Conservation (phyloP, 257 asterid genomes). For the Prunella vulgaris region DNA sequence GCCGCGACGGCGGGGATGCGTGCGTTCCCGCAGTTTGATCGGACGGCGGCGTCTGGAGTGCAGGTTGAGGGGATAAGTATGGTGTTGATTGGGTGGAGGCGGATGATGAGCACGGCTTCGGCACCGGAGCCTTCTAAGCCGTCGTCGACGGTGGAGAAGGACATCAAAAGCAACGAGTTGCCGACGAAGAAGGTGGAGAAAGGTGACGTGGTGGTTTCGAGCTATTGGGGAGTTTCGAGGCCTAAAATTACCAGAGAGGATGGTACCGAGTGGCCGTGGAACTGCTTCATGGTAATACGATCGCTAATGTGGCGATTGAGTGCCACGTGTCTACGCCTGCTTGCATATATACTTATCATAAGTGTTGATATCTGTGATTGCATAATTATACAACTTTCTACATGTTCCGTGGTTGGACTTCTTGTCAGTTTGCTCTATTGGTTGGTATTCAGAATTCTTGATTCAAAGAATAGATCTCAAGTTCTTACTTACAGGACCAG, state of each 20-base stretch:
- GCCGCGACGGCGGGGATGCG: conserved; percentile 22
- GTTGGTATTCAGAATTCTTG: neutral
- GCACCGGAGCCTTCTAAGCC: conserved; percentile 30
- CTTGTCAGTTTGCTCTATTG: neutral
- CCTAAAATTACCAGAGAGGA: conserved; percentile 59
- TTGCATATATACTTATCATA: neutral
- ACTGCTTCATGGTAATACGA: conserved; percentile 78
- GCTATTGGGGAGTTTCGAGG: conserved; percentile 83
- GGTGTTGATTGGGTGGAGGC: conserved; percentile 41
- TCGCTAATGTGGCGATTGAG: neutral
- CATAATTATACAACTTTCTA: neutral
- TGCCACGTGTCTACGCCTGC: neutral
- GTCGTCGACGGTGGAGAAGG: conserved; percentile 31
- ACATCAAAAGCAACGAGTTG: conserved; percentile 25
- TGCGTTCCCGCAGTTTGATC: conserved; percentile 25
- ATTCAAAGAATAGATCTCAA: neutral
- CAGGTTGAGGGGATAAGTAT: conserved; percentile 31
- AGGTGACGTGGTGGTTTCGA: conserved; percentile 41
- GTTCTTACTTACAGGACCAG: neutral
- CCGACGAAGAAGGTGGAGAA: conserved; percentile 32
- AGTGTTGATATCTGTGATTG: neutral
- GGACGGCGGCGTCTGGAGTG: conserved; percentile 19
- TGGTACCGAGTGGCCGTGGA: conserved; percentile 94
- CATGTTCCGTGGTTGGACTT: neutral
- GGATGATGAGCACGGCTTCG: conserved; percentile 53